Evolutionary conservation across 139 green algal species (phyloP), one percentile per base, ranked within the genome.

Genomic region (Pedinophyceae sp.): DNA sequence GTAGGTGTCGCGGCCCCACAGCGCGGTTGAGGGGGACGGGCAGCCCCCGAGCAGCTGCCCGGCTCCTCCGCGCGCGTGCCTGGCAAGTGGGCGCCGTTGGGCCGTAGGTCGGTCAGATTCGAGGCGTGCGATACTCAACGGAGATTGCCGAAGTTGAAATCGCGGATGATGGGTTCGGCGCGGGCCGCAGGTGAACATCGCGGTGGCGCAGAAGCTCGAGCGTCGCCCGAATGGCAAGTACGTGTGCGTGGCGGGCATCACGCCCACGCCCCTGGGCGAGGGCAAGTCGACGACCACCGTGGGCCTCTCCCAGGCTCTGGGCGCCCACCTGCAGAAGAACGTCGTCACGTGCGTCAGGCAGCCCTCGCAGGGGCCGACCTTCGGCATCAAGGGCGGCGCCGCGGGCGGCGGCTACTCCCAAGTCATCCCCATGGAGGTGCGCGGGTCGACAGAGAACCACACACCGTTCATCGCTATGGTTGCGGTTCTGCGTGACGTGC

Each of bases 221-320:
- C 19, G 19, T 46, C 34, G 15, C 27, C 52, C 23, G 28, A 25
- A 61, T 3, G 70, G 70, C 23, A 61, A 72, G 34, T 78, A 78
- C 56, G 69, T 98, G 3, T 80, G 95, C n/a, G 88, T 97, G 7
- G 87, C 74, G 1, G 91, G 91, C 50, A 94, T 97, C 58, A 95
- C 81, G 0, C 91, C 91, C n/a, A 98, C 91, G 3, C 91, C 91
- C 0, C 70, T 98, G 54, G 84, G 82, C 2, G 83, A 90, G 57
- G 91, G 91, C 59, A 98, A 98, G 71, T 86, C 70, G 56, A 98
- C 91, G 18, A 97, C 89, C 15, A 98, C 91, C 3, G 83, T 98
- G 2, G 91, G 91, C 0, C 59, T 98, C n/a, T 90, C 80, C 60
- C 91, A 98, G 72, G 87, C 90, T 2, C 68, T 98, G 29, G 88